Evolutionary conservation across 202 grass and related monocot species (phyloP).

Genomic region (Panicum virgatum): DNA sequence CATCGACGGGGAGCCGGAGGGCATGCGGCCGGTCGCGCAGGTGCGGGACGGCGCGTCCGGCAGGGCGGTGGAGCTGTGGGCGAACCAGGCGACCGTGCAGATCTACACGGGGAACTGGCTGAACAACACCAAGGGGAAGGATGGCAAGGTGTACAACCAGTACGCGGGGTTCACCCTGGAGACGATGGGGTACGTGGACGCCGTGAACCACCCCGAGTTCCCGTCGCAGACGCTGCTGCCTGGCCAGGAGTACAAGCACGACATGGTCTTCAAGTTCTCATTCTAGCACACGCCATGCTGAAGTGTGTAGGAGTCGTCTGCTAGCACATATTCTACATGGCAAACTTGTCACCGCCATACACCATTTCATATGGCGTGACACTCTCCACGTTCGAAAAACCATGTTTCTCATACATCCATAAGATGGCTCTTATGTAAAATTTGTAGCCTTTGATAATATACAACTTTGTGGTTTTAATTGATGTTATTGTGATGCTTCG

Average conservation of each 20-base stretch:
- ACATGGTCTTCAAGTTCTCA: conserved; percentile 74
- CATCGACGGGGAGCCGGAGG: conserved; percentile 31
- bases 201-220: conserved; percentile 88
- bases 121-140: conserved; percentile 42
- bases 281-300: conserved; percentile 24
- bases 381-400: too few species aligned
- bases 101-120: conserved; percentile 65
- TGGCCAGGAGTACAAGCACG: conserved; percentile 65
- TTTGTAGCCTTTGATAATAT: too few species aligned
- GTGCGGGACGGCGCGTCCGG: conserved; percentile 35
- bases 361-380: too few species aligned
- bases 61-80: conserved; percentile 46
- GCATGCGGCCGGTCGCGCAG: conserved; percentile 13
- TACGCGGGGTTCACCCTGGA: conserved; percentile 63
- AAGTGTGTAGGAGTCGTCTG: too few species aligned
- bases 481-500: too few species aligned
- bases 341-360: too few species aligned
- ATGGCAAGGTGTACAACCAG: conserved; percentile 35
- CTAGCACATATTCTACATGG: too few species aligned
- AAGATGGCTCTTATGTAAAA: too few species aligned
- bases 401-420: too few species aligned
- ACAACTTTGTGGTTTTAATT: too few species aligned
- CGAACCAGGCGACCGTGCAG: conserved; percentile 62
- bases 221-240: conserved; percentile 54
- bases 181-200: conserved; percentile 74